Conservation (phyloP, 345 rosid genomes). For the Salix udensis region DNA sequence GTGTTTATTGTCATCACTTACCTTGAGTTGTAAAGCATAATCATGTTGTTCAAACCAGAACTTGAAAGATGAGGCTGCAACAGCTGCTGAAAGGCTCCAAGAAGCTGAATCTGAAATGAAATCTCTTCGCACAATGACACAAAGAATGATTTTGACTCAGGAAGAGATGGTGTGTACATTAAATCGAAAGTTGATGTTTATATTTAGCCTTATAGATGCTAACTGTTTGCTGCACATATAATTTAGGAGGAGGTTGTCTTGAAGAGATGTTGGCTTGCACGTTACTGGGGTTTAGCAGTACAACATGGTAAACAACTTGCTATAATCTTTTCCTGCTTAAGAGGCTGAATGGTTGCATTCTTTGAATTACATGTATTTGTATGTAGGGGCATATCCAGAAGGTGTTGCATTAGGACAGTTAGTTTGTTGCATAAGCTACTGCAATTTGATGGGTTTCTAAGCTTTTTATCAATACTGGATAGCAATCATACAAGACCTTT, state of each 20-base stretch:
- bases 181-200: conserved; percentile 12
- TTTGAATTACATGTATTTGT: not conserved
- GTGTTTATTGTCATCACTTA: conserved; percentile 14
- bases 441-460: not conserved
- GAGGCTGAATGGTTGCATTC: conserved; percentile 7
- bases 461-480: not conserved
- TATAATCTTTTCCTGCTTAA: not conserved
- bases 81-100: conserved; percentile 58
- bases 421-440: not conserved
- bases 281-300: conserved; percentile 90
- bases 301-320: conserved; percentile 57
- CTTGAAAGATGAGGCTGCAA: conserved; percentile 63
- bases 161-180: conserved; percentile 77
- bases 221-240: not conserved
- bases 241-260: conserved; percentile 93
- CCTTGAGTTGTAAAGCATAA: conserved; percentile 18
- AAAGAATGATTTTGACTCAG: conserved; percentile 84
- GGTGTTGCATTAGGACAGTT: not conserved
- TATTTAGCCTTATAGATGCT: conserved; percentile 4
- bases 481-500: not conserved
- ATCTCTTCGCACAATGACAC: conserved; percentile 83
- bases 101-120: conserved; percentile 91
- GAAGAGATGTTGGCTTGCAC: conserved; percentile 99
- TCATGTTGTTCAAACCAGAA: conserved; percentile 40
- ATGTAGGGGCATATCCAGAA: not conserved